Percentiles rank a stretch among this genome's conserved stretches.
These are phyloP conservation scores for Cornus controversa DNA, from an alignment of 148 eudicot genomes.

Conservation along the genomic window DNA sequence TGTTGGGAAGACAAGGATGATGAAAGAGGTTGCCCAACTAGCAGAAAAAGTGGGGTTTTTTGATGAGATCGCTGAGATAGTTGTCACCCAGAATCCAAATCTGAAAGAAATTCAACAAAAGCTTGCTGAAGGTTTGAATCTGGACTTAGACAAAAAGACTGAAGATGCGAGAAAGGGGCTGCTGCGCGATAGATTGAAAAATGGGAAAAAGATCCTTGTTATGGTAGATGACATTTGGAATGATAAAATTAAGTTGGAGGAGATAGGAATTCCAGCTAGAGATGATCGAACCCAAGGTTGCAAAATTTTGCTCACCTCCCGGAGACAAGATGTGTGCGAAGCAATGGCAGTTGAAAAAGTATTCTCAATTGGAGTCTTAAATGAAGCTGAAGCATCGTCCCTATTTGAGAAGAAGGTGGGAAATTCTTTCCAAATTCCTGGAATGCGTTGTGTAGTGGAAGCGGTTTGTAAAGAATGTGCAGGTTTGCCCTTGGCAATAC, in stretches of 20 bases:
- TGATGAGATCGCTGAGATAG: not conserved
- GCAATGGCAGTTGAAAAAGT: not conserved
- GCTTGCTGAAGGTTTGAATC: not conserved
- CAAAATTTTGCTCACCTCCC: constrained; percentile 19
- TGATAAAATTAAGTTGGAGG: not conserved
- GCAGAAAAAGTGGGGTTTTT: not conserved
- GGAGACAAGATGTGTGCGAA: not conserved
- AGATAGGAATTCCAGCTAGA: constrained; percentile 4
- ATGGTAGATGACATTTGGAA: constrained; percentile 24
- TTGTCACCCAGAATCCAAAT: not conserved
- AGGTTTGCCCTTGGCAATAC: constrained; percentile 17
- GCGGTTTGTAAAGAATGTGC: not conserved
- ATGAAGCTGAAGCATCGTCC: not conserved
- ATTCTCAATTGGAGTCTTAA: not conserved
- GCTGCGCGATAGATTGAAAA: not conserved
- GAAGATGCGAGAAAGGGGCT: not conserved
- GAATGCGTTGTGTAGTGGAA: not conserved
- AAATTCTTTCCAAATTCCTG: no score
- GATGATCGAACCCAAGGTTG: not conserved
- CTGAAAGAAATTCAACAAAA: not conserved
- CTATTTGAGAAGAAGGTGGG: constrained; percentile 2
- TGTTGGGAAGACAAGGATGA: constrained; percentile 3
- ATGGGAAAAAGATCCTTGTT: not conserved
- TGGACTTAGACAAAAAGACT: accelerated
- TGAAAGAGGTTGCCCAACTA: not conserved